These are phyloP conservation scores for Diaporthe nobilis DNA, from an alignment of 2,329 filamentous ascomycete genomes.

Conservation along the genomic window DNA sequence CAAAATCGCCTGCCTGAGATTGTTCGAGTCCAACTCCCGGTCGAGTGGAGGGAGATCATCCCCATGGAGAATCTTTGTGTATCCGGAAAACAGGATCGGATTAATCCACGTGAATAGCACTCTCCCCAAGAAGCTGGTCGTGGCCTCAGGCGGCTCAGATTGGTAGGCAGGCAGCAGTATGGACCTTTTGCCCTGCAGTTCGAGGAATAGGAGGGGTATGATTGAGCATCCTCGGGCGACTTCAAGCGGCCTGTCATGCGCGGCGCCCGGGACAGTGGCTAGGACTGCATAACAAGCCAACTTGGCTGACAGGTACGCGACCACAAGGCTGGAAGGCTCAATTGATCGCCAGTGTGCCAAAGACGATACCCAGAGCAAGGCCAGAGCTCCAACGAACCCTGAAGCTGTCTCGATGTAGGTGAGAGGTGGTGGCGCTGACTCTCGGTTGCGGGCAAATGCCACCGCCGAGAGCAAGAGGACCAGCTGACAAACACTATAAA, in stretches of 20 bases:
- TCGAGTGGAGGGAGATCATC: constrained; percentile 49
- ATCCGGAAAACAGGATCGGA: constrained; percentile 49
- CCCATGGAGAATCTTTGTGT: constrained; percentile 45
- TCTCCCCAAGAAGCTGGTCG: constrained; percentile 46
- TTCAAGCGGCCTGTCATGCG: not conserved
- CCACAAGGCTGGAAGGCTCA: constrained; percentile 44
- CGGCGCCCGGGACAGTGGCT: constrained; percentile 33
- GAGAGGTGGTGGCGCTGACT: not conserved
- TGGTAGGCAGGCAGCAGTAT: constrained; percentile 37
- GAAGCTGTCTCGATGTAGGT: not conserved
- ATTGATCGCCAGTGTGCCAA: constrained; percentile 44
- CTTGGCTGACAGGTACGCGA: constrained; percentile 46
- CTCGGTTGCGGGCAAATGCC: not conserved
- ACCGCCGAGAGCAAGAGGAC: not conserved
- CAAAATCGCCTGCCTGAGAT: constrained; percentile 45
- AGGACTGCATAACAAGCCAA: constrained; percentile 43
- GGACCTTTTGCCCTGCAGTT: constrained; percentile 44
- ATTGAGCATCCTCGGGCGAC: constrained; percentile 45
- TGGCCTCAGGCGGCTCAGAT: constrained; percentile 48
- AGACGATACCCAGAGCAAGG: constrained; percentile 42
- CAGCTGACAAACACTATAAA: not conserved
- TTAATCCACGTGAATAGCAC: constrained; percentile 53
- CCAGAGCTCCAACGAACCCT: constrained; percentile 32
- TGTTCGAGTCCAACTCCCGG: constrained; percentile 44
- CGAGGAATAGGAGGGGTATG: constrained; percentile 43